Conservation (phyloP, 2,329 filamentous ascomycete genomes). For the Nothophaeocryptopus gaeumannii region DNA sequence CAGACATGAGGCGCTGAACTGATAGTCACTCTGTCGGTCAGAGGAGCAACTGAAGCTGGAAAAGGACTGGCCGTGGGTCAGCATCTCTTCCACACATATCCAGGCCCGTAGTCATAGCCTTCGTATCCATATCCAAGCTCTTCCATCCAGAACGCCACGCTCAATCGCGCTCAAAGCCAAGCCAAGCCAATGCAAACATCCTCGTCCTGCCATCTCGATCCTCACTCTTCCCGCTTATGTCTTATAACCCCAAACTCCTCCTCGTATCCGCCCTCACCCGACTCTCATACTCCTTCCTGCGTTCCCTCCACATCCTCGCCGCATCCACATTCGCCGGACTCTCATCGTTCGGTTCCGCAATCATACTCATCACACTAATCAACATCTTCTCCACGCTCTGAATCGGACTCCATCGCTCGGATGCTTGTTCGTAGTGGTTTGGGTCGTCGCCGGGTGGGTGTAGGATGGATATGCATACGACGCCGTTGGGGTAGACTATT, state of each 20-base stretch:
- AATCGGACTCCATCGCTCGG: slow-evolving; percentile 93
- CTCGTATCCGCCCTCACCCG: slow-evolving; percentile 80
- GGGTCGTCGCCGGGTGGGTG: slow-evolving; percentile 95
- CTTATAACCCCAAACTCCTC: slow-evolving; percentile 70
- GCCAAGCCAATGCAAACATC: too few relatives aligned
- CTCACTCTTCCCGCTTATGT: neutral
- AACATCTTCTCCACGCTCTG: slow-evolving; percentile 98
- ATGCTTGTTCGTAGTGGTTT: slow-evolving; percentile 96
- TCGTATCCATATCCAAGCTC: too few relatives aligned
- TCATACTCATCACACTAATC: slow-evolving; percentile 96
- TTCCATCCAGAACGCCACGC: too few relatives aligned
- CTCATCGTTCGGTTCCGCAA: slow-evolving; percentile 95
- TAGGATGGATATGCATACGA: slow-evolving; percentile 97
- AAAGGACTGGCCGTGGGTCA: too few relatives aligned
- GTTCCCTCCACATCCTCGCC: slow-evolving; percentile 92
- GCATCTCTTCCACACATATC: too few relatives aligned
- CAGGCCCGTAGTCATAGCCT: too few relatives aligned
- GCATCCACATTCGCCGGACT: slow-evolving; percentile 95
- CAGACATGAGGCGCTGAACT: too few relatives aligned
- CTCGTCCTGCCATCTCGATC: too few relatives aligned
- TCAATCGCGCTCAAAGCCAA: too few relatives aligned
- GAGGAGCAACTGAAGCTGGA: too few relatives aligned
- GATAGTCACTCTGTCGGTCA: too few relatives aligned
- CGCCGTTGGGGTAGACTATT: slow-evolving; percentile 81
- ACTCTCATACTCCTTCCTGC: slow-evolving; percentile 77